These are phyloP conservation scores for Torulaspora indica DNA, from an alignment of 805 yeast genomes.

Conservation along the genomic window DNA sequence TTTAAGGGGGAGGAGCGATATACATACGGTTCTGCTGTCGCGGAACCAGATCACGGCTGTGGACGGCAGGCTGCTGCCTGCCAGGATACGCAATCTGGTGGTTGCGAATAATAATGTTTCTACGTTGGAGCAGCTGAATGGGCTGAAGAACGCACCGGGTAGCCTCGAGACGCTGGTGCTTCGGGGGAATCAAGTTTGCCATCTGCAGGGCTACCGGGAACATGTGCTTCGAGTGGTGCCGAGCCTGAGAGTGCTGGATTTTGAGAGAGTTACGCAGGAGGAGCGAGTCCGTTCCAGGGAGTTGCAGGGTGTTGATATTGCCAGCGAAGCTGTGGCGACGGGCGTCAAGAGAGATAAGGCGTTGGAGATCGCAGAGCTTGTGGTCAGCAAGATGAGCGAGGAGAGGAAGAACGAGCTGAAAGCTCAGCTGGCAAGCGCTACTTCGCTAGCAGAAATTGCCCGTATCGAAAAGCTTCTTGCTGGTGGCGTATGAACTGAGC, in stretches of 20 bases:
- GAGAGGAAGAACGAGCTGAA: conserved; percentile 51
- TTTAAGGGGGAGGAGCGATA: conserved; percentile 39
- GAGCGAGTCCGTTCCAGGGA: conserved; percentile 42
- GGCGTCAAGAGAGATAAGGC: conserved; percentile 26
- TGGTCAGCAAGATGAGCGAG: conserved; percentile 46
- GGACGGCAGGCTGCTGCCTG: conserved; percentile 35
- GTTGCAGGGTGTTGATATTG: not conserved
- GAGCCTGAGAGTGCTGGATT: conserved; percentile 59
- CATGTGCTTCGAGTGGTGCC: conserved; percentile 63
- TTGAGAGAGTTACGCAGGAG: conserved; percentile 48
- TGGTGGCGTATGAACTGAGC: conserved; percentile 25
- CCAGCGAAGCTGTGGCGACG: conserved; percentile 15
- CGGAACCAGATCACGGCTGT: conserved; percentile 52
- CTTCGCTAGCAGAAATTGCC: conserved; percentile 69
- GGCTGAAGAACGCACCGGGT: conserved; percentile 39
- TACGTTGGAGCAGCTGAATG: conserved; percentile 43
- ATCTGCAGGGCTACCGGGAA: conserved; percentile 50
- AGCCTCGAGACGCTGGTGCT: conserved; percentile 48
- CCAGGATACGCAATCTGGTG: conserved; percentile 44
- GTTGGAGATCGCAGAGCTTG: conserved; percentile 35
- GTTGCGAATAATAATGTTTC: conserved; percentile 52
- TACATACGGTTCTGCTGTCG: conserved; percentile 52
- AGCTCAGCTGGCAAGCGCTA: conserved; percentile 54
- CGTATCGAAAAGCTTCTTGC: conserved; percentile 54
- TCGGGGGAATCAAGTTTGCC: conserved; percentile 53